Evolutionary conservation across 2,329 filamentous ascomycete genomes (phyloP).

Genomic region (Rhexocercosporidium sp.): DNA sequence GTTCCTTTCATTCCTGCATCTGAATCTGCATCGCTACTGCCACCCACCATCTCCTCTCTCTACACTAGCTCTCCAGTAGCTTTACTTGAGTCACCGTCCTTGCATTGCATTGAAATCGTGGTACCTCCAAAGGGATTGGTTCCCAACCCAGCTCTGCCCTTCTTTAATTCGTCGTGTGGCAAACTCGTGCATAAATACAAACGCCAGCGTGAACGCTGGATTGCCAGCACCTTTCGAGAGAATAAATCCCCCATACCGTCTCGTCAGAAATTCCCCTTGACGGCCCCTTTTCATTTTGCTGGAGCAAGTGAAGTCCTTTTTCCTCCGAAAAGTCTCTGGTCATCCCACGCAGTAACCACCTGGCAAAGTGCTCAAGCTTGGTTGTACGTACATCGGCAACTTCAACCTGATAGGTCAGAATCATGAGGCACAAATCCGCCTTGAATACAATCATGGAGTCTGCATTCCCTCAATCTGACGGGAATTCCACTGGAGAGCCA

Average conservation of each 20-base stretch:
- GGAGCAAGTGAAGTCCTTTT: neutral
- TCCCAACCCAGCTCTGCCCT: neutral
- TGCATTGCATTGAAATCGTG: neutral
- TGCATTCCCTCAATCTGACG: constrained; percentile 25
- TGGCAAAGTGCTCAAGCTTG: neutral
- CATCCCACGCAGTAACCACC: neutral
- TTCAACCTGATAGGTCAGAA: constrained; percentile 12
- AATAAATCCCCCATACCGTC: neutral
- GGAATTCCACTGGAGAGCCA: constrained; percentile 16
- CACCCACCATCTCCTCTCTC: neutral
- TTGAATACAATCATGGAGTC: constrained; percentile 27
- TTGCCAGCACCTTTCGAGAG: neutral
- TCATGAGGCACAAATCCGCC: constrained; percentile 28
- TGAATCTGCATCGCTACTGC: neutral
- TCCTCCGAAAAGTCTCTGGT: neutral
- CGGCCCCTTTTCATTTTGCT: neutral
- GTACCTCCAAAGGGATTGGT: constrained; percentile 3
- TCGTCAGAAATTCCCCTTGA: neutral
- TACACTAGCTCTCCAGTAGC: neutral
- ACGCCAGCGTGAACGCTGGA: neutral
- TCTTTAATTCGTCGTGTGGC: neutral
- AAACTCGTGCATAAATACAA: neutral
- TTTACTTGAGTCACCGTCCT: neutral
- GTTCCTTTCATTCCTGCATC: neutral
- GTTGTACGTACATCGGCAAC: neutral